These are phyloP conservation scores for Aspergillus transmontanensis DNA, from an alignment of 2,329 filamentous ascomycete species.

Conservation along the genomic window DNA sequence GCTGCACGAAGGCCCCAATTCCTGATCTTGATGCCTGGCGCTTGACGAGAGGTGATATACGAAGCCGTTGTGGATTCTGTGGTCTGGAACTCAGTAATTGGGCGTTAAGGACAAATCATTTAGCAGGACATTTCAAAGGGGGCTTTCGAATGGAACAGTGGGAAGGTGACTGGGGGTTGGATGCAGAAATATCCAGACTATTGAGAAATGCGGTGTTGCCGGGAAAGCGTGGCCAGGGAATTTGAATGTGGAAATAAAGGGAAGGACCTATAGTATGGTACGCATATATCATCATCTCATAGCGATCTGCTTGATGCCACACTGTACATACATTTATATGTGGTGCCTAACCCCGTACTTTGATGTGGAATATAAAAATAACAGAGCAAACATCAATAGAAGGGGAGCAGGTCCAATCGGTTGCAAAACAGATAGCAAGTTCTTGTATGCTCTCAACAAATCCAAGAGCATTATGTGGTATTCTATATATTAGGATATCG, in stretches of 20 bases:
- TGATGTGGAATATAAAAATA: not conserved
- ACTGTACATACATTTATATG: not conserved
- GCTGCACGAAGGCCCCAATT: conserved; percentile 51
- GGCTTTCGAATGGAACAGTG: conserved; percentile 57
- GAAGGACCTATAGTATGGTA: not conserved
- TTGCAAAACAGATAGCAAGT: not conserved
- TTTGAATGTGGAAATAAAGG: not conserved
- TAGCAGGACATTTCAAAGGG: conserved; percentile 58
- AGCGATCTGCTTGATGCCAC: not conserved
- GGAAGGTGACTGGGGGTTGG: conserved; percentile 58
- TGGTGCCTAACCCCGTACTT: not conserved
- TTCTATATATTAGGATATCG: not conserved
- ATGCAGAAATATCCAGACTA: conserved; percentile 28
- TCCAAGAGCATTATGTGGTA: not conserved
- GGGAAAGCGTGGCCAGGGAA: not conserved
- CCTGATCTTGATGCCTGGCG: conserved; percentile 60
- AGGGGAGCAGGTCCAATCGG: not conserved
- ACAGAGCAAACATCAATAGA: not conserved
- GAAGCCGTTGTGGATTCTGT: conserved; percentile 59
- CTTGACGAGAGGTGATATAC: conserved; percentile 53
- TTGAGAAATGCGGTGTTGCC: not conserved
- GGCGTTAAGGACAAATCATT: conserved; percentile 55
- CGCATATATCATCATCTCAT: no score
- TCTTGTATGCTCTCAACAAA: not conserved
- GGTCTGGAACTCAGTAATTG: conserved; percentile 50